Percentiles rank a stretch among this genome's conserved stretches.
These are phyloP conservation scores for Penicillium freii DNA, from an alignment of 2,329 filamentous ascomycete genomes.

Conservation along the genomic window DNA sequence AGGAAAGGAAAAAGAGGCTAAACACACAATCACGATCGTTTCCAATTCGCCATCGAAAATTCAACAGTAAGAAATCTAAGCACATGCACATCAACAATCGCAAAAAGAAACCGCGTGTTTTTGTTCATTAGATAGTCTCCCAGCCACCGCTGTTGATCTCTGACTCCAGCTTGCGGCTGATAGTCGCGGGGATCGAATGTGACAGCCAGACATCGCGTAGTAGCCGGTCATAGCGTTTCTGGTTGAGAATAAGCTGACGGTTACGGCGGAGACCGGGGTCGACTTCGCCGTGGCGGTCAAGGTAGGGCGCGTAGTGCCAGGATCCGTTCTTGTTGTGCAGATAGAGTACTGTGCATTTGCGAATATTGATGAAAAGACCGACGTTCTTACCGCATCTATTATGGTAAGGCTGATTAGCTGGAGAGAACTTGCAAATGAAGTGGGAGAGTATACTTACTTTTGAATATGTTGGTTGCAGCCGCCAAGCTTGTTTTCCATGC, in stretches of 20 bases:
- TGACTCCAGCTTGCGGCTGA: slow-evolving; percentile 84
- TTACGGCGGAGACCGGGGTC: slow-evolving; percentile 86
- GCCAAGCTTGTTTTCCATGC: slow-evolving; percentile 68
- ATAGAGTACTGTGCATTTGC: slow-evolving; percentile 90
- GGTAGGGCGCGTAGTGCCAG: slow-evolving; percentile 84
- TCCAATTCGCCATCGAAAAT: slow-evolving; percentile 3
- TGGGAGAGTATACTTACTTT: slow-evolving; percentile 57
- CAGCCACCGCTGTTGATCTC: slow-evolving; percentile 97
- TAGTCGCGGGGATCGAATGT: slow-evolving; percentile 83
- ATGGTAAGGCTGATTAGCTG: slow-evolving; percentile 17
- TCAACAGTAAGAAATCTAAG: slow-evolving; percentile 6
- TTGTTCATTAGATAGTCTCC: slow-evolving; percentile 62
- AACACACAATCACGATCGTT: background rate
- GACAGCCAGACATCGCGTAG: slow-evolving; percentile 81
- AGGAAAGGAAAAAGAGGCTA: slow-evolving; percentile 1
- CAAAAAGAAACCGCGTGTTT: slow-evolving; percentile 5
- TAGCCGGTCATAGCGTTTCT: slow-evolving; percentile 87
- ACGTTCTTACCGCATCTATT: slow-evolving; percentile 80
- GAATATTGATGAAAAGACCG: slow-evolving; percentile 93
- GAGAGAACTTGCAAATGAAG: background rate
- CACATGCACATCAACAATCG: background rate
- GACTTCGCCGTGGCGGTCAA: slow-evolving; percentile 93
- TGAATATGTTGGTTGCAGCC: slow-evolving; percentile 88
- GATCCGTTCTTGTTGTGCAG: slow-evolving; percentile 78
- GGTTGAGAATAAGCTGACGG: slow-evolving; percentile 87